A percentile compares a stretch with the other conserved stretches of the same genome.
phyloP scores from a whole-genome alignment of 768 basidiomycete genomes.

The Mycena rebaudengoi region DNA sequence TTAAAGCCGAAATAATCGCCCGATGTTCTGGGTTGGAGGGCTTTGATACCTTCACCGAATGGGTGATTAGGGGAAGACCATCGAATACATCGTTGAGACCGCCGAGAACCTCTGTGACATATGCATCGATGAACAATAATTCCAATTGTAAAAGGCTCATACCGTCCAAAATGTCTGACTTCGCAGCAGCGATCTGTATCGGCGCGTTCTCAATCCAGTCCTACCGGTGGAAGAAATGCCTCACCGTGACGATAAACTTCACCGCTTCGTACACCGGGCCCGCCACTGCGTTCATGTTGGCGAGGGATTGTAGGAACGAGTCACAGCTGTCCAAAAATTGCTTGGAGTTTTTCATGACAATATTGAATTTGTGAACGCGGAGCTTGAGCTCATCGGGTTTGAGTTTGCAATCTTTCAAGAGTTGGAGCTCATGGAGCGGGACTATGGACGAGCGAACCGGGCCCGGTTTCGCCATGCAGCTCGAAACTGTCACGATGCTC shows the following conservation, averaged over 20 bases:
- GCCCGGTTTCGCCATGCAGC: not conserved
- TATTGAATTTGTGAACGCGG: not conserved
- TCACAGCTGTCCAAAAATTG: conserved; percentile 3
- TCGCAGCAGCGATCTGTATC: conserved; percentile 5
- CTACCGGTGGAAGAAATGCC: not conserved
- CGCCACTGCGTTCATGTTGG: not conserved
- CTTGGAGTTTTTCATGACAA: conserved; percentile 3
- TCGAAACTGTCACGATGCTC: not conserved
- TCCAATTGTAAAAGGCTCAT: not conserved
- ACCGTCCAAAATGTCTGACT: conserved; percentile 7
- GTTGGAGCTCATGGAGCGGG: too few relatives aligned
- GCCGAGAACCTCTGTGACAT: conserved; percentile 3
- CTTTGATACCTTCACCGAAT: not conserved
- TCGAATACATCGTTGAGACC: conserved; percentile 10
- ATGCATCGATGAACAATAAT: not conserved
- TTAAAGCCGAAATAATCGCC: conserved; percentile 8
- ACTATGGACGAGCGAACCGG: not conserved
- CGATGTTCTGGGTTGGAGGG: conserved; percentile 4
- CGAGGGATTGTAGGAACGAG: not conserved
- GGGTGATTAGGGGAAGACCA: not conserved
- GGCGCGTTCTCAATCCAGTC: not conserved
- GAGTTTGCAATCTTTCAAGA: conserved; percentile 7
- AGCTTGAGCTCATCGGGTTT: conserved; percentile 6
- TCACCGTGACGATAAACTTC: conserved; percentile 9
- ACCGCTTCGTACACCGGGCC: conserved; percentile 1